Base-by-base conservation (phyloP, 2,329 filamentous ascomycete species). In the Colletotrichum australisinense region DNA sequence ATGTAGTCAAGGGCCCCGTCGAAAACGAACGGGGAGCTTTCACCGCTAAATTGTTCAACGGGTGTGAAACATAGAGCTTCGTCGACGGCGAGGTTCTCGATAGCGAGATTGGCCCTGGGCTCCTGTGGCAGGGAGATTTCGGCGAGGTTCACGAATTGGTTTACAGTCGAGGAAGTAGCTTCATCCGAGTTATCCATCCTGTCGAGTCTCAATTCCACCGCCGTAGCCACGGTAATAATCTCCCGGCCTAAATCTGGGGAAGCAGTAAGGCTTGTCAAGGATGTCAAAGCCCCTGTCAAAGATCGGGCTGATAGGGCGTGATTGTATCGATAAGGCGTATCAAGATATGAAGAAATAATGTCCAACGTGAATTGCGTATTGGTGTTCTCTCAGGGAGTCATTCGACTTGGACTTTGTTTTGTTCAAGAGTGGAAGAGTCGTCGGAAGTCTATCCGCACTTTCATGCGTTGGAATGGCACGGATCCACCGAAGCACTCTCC, bases 11-110 rank as follows among this genome's bases (percentile, higher is more conserved):
- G 32, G 22, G 57, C n/a, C 9, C 28, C 57, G 19, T 68, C 58
- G 5, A 72, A 72, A 5, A 63, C 69, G 22, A 58, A 59, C 7
- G 69, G 58, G 8, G 69, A 72, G 52, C 52, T 59, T 14, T 52
- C 38, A 12, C 69, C 58, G 57, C 69, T 72, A 49, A 67, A 72
- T 4, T 58, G 64, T 58, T 58, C 35, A n/a, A 63, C 60, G 4
- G 69, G 30, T 8, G 22, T 38, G 22, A 57, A 63, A 7, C 55
- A 52, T 8, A 58, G 26, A 11, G 38, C 35, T 42, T 63, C 58
- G 11, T 63, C 58, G 52, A 22, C 22, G 24, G 32, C 19, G 4
- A 68, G 22, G 12, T 57, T 26, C 3, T 22, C 58, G 3, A 63
- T 24, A 1, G 28, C 35, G 11, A 68, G 35, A 4, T n/a, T 28